Conservation (phyloP, 2,329 filamentous ascomycete genomes). For the Aspergillus alliaceus region DNA sequence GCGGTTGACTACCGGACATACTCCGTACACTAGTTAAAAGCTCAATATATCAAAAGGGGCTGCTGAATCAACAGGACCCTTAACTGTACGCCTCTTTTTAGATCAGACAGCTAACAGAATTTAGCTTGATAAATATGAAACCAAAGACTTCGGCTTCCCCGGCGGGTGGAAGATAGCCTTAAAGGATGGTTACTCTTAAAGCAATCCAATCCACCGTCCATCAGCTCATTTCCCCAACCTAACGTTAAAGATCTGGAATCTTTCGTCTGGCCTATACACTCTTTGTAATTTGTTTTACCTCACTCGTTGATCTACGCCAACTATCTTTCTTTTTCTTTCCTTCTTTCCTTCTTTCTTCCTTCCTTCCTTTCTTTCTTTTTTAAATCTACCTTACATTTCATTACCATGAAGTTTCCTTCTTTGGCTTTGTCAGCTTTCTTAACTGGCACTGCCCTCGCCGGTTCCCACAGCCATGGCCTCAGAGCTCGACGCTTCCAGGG, state of each 20-base stretch:
- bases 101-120: not conserved
- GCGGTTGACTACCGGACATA: not conserved
- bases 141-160: not conserved
- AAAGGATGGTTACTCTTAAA: not conserved
- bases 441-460: slow-evolving; percentile 2
- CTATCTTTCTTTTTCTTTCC: too few species aligned
- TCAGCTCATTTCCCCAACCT: too few species aligned
- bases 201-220: not conserved
- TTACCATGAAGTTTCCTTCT: slow-evolving; percentile 3
- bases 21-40: not conserved
- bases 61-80: not conserved
- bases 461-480: slow-evolving; percentile 1
- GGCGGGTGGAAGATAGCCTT: not conserved
- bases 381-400: not conserved
- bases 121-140: not conserved
- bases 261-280: not conserved
- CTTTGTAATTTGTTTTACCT: not conserved
- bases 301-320: too few species aligned
- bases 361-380: not conserved
- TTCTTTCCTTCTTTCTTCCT: too few species aligned
- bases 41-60: not conserved
- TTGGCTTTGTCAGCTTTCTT: slow-evolving; percentile 3
- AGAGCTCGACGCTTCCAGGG: not conserved
- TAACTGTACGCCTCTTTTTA: not conserved
- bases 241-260: not conserved